Percentiles rank a stretch among this genome's conserved stretches.
phyloP scores from a whole-genome alignment of 2,329 filamentous ascomycete genomes.

The Aspergillus eucalypticola region DNA sequence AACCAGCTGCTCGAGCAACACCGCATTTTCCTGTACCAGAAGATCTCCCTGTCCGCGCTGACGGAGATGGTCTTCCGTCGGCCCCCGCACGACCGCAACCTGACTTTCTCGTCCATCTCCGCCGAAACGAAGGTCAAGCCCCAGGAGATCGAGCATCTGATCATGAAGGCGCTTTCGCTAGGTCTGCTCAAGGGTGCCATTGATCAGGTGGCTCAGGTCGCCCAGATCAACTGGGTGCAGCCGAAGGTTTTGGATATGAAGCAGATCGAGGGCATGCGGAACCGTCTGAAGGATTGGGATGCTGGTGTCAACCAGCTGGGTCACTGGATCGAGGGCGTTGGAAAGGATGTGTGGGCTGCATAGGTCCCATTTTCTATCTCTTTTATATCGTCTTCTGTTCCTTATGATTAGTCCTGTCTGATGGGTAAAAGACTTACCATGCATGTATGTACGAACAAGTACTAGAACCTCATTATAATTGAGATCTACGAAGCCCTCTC shows the following conservation, averaged over 20 bases:
- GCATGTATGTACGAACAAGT: slow-evolving; percentile 19
- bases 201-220: slow-evolving; percentile 92
- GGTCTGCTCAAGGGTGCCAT: slow-evolving; percentile 89
- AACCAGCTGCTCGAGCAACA: slow-evolving; percentile 79
- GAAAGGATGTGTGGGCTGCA: slow-evolving; percentile 94
- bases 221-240: slow-evolving; percentile 97
- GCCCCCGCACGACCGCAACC: slow-evolving; percentile 89
- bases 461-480: slow-evolving; percentile 16
- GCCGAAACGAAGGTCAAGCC: slow-evolving; percentile 88
- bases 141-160: slow-evolving; percentile 93
- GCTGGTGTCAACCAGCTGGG: slow-evolving; percentile 92
- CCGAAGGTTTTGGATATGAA: slow-evolving; percentile 95
- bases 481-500: slow-evolving; percentile 11
- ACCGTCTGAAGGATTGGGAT: slow-evolving; percentile 89
- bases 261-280: slow-evolving; percentile 91
- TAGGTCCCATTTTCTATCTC: slow-evolving; percentile 42
- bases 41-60: slow-evolving; percentile 94
- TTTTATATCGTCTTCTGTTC: slow-evolving; percentile 15
- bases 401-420: slow-evolving; percentile 5
- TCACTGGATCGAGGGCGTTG: slow-evolving; percentile 93
- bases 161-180: slow-evolving; percentile 98
- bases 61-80: slow-evolving; percentile 96
- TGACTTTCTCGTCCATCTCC: slow-evolving; percentile 86
- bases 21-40: slow-evolving; percentile 84
- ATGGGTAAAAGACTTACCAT: slow-evolving; percentile 1